phyloP scores from a whole-genome alignment of 2,329 filamentous ascomycete genomes.

The Onygenales sp. region DNA sequence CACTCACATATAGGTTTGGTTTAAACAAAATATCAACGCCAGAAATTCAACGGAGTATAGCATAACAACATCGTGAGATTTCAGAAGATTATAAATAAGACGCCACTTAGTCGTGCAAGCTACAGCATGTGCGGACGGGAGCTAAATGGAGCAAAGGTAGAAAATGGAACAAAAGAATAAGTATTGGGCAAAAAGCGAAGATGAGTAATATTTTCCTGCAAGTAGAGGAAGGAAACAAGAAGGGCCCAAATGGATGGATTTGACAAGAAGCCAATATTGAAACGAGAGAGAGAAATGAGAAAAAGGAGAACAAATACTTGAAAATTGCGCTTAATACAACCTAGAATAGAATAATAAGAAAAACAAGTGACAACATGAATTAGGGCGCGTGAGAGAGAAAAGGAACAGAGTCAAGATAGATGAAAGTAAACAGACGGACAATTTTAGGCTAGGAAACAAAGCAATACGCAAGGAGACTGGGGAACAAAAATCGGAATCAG shows the following conservation, averaged over 20 bases:
- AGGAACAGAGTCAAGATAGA: background rate
- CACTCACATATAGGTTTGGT: too few relatives aligned
- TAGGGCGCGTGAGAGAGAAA: background rate
- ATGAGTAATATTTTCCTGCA: too few relatives aligned
- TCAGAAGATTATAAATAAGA: too few relatives aligned
- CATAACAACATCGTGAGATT: too few relatives aligned
- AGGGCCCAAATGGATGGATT: background rate
- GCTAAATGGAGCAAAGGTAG: too few relatives aligned
- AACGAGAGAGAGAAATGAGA: background rate
- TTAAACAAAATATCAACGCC: too few relatives aligned
- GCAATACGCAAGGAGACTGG: background rate
- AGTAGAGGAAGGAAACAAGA: too few relatives aligned
- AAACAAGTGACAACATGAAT: background rate
- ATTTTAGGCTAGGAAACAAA: background rate
- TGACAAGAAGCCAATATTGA: background rate
- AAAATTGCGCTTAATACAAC: constrained; percentile 5
- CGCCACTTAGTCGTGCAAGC: too few relatives aligned
- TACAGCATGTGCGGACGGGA: too few relatives aligned
- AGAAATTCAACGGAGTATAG: too few relatives aligned
- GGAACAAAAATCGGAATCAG: background rate
- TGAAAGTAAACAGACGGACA: background rate
- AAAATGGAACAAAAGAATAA: too few relatives aligned
- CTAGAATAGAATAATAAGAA: constrained; percentile 3
- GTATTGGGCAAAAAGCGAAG: too few relatives aligned
- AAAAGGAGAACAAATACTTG: background rate